These are phyloP conservation scores for Heterobasidion occidentale DNA, from an alignment of 1,284 basidiomycete genomes.

Conservation along the genomic window DNA sequence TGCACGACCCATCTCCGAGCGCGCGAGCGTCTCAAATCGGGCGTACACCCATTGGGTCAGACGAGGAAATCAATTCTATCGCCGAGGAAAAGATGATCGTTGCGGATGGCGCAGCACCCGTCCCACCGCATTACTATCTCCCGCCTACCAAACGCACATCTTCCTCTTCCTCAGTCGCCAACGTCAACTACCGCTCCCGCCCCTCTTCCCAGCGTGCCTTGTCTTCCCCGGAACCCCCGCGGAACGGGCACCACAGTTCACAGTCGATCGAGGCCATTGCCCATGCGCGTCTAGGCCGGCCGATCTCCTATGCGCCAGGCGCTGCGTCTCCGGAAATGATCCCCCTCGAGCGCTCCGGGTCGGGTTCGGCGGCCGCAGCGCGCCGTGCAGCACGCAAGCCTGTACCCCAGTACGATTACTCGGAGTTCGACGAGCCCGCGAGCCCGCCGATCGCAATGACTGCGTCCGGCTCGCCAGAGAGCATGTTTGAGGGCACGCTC, in stretches of 20 bases:
- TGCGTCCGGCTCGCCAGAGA: not conserved
- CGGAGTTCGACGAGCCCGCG: slow-evolving; percentile 1
- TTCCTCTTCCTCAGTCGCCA: not conserved
- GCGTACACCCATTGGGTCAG: slow-evolving; percentile 11
- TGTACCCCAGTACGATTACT: slow-evolving; percentile 28
- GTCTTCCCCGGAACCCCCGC: not conserved
- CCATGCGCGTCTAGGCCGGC: slow-evolving; percentile 12
- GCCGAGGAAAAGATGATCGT: slow-evolving; percentile 15
- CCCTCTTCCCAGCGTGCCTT: not conserved
- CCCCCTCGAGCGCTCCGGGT: slow-evolving; percentile 16
- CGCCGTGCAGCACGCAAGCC: slow-evolving; percentile 27
- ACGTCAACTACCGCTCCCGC: not conserved
- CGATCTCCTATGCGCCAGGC: slow-evolving; percentile 7
- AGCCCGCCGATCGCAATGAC: not conserved
- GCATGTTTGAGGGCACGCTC: not conserved
- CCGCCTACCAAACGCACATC: not conserved
- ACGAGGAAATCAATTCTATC: slow-evolving; percentile 16
- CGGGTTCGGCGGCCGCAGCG: slow-evolving; percentile 1
- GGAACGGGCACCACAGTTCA: slow-evolving; percentile 6
- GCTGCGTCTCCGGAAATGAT: slow-evolving; percentile 12
- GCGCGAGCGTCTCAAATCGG: not conserved
- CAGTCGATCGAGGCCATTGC: slow-evolving; percentile 13
- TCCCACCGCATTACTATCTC: not conserved
- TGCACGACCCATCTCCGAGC: not conserved
- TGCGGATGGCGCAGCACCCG: slow-evolving; percentile 1